These are phyloP conservation scores for Pythium oligandrum DNA, from an alignment of 352 stramenopile species.

Conservation along the genomic window DNA sequence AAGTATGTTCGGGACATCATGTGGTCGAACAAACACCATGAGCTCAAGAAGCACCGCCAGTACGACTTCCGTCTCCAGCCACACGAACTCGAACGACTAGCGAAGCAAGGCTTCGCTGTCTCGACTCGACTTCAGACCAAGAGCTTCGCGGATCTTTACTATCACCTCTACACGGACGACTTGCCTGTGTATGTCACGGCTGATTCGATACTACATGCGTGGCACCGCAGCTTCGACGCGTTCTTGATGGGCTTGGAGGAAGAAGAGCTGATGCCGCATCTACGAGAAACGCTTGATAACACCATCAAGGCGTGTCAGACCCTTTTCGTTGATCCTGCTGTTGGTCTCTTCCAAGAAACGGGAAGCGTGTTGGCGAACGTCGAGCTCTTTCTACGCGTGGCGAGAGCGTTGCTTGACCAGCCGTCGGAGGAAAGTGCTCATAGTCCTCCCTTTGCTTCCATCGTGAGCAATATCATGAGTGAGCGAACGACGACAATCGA, in stretches of 20 bases:
- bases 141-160: conserved; percentile 28
- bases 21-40: conserved; percentile 7
- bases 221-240: conserved; percentile 31
- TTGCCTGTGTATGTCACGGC: conserved; percentile 29
- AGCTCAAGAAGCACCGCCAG: conserved; percentile 12
- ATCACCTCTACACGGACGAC: conserved; percentile 25
- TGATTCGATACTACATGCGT: conserved; percentile 30
- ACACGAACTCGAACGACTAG: conserved; percentile 14
- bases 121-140: conserved; percentile 12
- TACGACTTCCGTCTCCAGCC: conserved; percentile 21
- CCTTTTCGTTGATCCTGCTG: too few species aligned
- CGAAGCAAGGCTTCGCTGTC: conserved; percentile 15
- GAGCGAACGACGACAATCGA: too few species aligned
- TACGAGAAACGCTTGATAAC: too few species aligned
- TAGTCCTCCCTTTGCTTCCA: too few species aligned
- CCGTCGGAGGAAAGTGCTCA: too few species aligned
- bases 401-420: too few species aligned
- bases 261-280: conserved; percentile 2
- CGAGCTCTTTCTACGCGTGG: too few species aligned
- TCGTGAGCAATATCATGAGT: too few species aligned
- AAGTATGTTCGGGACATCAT: too few species aligned
- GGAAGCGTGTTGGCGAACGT: too few species aligned
- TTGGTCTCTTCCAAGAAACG: too few species aligned
- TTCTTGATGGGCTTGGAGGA: conserved; percentile 21
- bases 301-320: too few species aligned